A percentile compares a stretch with the other conserved stretches of the same genome.
These are phyloP conservation scores for Nitzschia palea DNA, from an alignment of 108 stramenopile genomes.

Conservation along the genomic window DNA sequence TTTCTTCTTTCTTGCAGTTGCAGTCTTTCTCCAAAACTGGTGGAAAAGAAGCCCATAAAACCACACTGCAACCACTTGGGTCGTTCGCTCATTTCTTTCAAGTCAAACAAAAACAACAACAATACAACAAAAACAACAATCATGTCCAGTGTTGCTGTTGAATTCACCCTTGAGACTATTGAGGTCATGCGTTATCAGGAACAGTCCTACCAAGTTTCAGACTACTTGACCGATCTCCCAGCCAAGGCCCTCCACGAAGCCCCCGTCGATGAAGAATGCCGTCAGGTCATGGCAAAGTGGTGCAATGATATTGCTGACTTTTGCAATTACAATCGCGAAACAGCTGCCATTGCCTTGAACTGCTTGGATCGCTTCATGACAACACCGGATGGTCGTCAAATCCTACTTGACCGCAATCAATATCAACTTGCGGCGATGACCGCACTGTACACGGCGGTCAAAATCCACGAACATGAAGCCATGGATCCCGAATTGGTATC, in stretches of 20 bases:
- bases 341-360: constrained; percentile 54
- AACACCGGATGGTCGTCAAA: constrained; percentile 32
- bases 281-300: constrained; percentile 60
- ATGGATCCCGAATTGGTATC: constrained; percentile 56
- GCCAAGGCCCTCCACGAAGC: background rate
- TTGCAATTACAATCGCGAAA: constrained; percentile 52
- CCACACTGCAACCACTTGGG: background rate
- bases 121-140: background rate
- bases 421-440: constrained; percentile 67
- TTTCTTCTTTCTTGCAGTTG: background rate
- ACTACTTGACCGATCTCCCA: constrained; percentile 28
- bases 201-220: constrained; percentile 28
- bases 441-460: constrained; percentile 59
- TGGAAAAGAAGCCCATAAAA: no score
- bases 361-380: constrained; percentile 70
- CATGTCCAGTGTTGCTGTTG: background rate
- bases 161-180: constrained; percentile 21
- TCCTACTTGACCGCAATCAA: constrained; percentile 44
- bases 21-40: no score
- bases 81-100: no score
- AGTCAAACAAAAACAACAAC: background rate
- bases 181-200: constrained; percentile 37
- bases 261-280: constrained; percentile 36
- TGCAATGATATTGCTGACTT: constrained; percentile 58
- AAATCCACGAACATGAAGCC: constrained; percentile 59